Evolutionary conservation across 352 stramenopile genomes (phyloP).

Genomic region (Globisporangium camurandrum): DNA sequence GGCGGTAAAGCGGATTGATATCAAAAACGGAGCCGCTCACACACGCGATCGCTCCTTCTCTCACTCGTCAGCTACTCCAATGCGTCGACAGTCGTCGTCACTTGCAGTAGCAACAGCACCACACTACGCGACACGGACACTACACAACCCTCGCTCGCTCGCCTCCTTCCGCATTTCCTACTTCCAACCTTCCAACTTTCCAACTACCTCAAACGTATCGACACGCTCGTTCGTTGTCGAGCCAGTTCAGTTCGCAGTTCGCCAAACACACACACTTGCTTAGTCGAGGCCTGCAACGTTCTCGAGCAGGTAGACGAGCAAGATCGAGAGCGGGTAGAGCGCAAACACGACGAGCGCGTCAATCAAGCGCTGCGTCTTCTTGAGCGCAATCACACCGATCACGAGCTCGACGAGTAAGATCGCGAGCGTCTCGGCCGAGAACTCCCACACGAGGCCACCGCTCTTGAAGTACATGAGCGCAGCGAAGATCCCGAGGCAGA

Average conservation of each 20-base stretch:
- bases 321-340: conserved; percentile 92
- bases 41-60: no score
- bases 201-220: no score
- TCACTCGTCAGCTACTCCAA: background rate
- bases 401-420: conserved; percentile 95
- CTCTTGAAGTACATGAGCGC: conserved; percentile 93
- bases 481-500: conserved; percentile 97
- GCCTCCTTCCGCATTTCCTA: no score
- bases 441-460: conserved; percentile 93
- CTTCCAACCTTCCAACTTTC: no score
- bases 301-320: conserved; percentile 90
- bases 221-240: background rate
- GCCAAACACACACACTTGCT: conserved; percentile 5
- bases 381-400: conserved; percentile 78
- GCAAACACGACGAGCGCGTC: conserved; percentile 77
- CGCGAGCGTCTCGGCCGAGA: conserved; percentile 94
- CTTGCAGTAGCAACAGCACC: background rate
- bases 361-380: conserved; percentile 83
- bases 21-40: background rate
- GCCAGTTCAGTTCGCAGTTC: background rate
- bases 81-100: background rate
- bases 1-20: background rate
- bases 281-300: conserved; percentile 89
- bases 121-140: no score
- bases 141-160: no score